phyloP scores from a whole-genome alignment of 148 eudicot genomes.

The Rhododendron henanense region DNA sequence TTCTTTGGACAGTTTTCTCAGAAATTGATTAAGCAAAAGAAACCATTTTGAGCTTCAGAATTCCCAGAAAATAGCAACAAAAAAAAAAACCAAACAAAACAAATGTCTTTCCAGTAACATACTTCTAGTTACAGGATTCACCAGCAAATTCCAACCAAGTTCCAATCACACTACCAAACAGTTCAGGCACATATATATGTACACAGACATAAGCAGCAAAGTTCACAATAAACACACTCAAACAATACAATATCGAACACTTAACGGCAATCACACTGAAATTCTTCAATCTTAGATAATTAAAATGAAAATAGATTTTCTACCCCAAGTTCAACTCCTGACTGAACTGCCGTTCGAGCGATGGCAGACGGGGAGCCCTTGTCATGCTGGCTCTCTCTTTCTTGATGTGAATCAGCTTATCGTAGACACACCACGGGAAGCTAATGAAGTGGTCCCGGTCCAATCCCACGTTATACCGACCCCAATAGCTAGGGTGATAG shows the following conservation, averaged over 20 bases:
- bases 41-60: not conserved
- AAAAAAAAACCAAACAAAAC: not conserved
- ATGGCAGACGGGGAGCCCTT: slow-evolving; percentile 16
- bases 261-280: not conserved
- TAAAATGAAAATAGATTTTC: not conserved
- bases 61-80: not conserved
- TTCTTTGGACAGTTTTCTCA: no score
- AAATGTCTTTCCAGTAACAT: not conserved
- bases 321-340: slow-evolving; percentile 14
- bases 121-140: not conserved
- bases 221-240: not conserved
- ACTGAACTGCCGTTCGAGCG: slow-evolving; percentile 18
- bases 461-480: slow-evolving; percentile 36
- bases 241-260: not conserved
- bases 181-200: not conserved
- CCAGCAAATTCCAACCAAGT: not conserved
- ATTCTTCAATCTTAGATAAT: not conserved
- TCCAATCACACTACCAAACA: not conserved
- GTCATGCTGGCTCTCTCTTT: slow-evolving; percentile 18
- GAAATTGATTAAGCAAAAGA: not conserved
- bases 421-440: slow-evolving; percentile 63
- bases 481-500: slow-evolving; percentile 43
- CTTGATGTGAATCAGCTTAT: slow-evolving; percentile 45
- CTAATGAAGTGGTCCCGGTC: slow-evolving; percentile 44
- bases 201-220: not conserved